These are phyloP conservation scores for Suhomyces atakaporum DNA, from an alignment of 1,139 yeast genomes.

Conservation along the genomic window DNA sequence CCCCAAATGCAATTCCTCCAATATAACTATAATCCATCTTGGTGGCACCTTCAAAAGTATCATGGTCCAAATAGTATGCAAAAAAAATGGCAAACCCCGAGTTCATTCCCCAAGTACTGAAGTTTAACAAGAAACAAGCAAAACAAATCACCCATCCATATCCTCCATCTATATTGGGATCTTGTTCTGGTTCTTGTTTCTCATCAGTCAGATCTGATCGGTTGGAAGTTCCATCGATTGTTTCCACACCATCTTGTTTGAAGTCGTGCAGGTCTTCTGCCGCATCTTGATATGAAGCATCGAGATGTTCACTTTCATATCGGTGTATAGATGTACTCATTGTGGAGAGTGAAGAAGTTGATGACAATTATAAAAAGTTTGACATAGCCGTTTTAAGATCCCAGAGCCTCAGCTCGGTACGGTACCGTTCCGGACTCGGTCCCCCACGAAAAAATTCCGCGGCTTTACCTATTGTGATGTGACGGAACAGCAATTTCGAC, in stretches of 20 bases:
- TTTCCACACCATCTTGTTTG: background rate
- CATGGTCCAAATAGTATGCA: slow-evolving; percentile 40
- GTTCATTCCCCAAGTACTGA: slow-evolving; percentile 56
- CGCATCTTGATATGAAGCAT: no score
- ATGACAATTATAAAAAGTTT: no score
- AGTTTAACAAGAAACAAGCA: slow-evolving; percentile 43
- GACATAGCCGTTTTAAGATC: no score
- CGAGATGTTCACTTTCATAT: no score
- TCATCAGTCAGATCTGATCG: background rate
- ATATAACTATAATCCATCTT: slow-evolving; percentile 43
- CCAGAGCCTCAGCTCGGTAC: background rate
- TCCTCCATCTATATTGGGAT: slow-evolving; percentile 39
- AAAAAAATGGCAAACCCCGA: slow-evolving; percentile 57
- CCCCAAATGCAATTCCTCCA: slow-evolving; percentile 46
- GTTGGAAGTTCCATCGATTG: background rate
- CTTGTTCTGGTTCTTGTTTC: slow-evolving; percentile 2
- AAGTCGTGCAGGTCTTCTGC: background rate
- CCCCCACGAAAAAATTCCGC: background rate
- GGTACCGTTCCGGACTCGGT: background rate
- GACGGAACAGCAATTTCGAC: no score
- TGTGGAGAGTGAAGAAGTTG: no score
- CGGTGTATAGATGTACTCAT: no score
- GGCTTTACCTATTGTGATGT: background rate
- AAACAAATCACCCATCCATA: slow-evolving; percentile 51
- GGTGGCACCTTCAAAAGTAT: slow-evolving; percentile 42